Conservation (phyloP, 257 asterid species). For the Cinchona pubescens region DNA sequence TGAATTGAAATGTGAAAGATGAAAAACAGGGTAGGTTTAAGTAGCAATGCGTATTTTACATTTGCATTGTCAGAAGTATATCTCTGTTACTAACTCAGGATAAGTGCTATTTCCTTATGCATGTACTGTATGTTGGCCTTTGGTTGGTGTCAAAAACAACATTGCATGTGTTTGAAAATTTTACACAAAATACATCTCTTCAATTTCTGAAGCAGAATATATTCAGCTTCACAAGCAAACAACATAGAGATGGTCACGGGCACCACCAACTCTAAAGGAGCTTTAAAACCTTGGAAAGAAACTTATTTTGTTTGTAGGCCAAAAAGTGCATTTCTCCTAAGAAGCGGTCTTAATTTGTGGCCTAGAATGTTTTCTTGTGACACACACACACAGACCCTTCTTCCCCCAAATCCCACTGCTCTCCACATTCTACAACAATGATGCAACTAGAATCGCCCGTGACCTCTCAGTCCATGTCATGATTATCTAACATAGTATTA, state of each 20-base stretch:
- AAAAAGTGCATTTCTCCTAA: slow-evolving; percentile 32
- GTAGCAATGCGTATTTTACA: no score
- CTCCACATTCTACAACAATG: slow-evolving; percentile 22
- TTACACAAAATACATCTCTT: not conserved
- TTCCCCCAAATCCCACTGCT: slow-evolving; percentile 3
- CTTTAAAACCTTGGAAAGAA: slow-evolving; percentile 6
- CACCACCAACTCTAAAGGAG: slow-evolving; percentile 12
- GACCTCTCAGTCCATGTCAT: slow-evolving; percentile 34
- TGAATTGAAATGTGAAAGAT: no score
- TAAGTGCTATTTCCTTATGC: no score
- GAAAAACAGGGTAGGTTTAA: no score
- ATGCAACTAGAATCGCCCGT: slow-evolving; percentile 51
- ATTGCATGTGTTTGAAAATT: not conserved
- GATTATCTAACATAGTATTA: slow-evolving; percentile 19
- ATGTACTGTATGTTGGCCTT: not conserved
- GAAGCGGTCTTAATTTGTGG: slow-evolving; percentile 33
- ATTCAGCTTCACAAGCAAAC: slow-evolving; percentile 6
- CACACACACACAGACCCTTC: not conserved
- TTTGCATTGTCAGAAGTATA: no score
- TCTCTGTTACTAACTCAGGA: no score
- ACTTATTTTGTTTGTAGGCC: slow-evolving; percentile 8
- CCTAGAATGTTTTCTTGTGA: slow-evolving; percentile 40
- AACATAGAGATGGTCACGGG: slow-evolving; percentile 10
- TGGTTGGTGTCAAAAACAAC: not conserved
- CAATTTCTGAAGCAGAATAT: not conserved